These are phyloP conservation scores for Tetrapisispora arboricola DNA, from an alignment of 805 yeast species.

Conservation along the genomic window DNA sequence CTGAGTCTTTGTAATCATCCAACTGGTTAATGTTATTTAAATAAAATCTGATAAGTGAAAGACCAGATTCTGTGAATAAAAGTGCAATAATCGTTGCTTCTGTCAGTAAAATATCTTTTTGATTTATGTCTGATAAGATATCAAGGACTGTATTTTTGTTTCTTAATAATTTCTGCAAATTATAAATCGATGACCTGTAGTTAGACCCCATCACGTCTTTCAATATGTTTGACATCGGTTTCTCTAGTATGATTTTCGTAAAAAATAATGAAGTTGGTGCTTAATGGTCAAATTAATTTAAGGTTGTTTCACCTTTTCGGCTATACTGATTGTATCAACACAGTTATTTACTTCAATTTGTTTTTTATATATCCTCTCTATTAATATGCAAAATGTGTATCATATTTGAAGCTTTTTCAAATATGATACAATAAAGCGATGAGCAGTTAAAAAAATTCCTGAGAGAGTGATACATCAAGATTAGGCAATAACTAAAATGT, in stretches of 20 bases:
- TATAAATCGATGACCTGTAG: constrained; percentile 4
- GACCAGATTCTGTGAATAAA: constrained; percentile 20
- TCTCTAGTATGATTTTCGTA: neutral
- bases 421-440: neutral
- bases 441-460: neutral
- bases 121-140: neutral
- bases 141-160: neutral
- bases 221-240: neutral
- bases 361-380: too few species aligned
- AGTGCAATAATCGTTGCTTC: constrained; percentile 13
- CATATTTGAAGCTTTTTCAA: neutral
- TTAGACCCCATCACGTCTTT: neutral
- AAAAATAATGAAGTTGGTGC: too few species aligned
- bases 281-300: too few species aligned
- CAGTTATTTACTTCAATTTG: too few species aligned
- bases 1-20: constrained; percentile 1
- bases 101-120: constrained; percentile 2
- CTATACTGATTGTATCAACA: too few species aligned
- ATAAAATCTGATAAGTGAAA: constrained; percentile 9
- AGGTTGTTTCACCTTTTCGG: too few species aligned
- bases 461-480: neutral
- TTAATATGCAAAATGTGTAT: too few species aligned
- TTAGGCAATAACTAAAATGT: too few species aligned
- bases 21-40: neutral
- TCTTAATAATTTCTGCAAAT: constrained; percentile 1